Evolutionary conservation across 2,329 filamentous ascomycete genomes (phyloP), one percentile per base, ranked within the genome.

Genomic region (Incumbomyces lentus): DNA sequence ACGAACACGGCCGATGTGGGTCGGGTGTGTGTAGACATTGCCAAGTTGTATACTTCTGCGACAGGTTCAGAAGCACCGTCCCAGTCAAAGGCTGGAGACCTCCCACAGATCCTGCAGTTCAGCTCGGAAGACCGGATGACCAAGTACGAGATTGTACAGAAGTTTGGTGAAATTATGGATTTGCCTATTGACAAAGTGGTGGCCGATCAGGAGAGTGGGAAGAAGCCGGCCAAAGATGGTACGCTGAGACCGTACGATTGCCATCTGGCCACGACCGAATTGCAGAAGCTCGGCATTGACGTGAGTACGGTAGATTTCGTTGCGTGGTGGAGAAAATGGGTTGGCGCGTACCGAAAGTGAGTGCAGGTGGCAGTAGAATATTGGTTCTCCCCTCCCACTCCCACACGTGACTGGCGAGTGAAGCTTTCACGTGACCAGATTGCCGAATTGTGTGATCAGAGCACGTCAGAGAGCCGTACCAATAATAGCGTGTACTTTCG

Each of bases 1-100:
- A 94, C 88, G 6, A 92, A 92, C 61, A 94, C 87, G 0, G 82
- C 87, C 60, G 89, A 95, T 59, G 82, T 94, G 14, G 87, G 75
- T 14, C 74, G 89, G 33, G 84, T 95, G 38, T 84, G 81, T 57
- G 73, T 79, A 51, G 86, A 93, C 55, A 69, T 92, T 40, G 78
- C 84, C 1, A 72, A 71, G 51, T 81, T 84, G 58, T 92, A 89
- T 58, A 68, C 83, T 45, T 64, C 58, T 59, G 92, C 89, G 58
- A 68, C 83, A 45, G 64, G 58, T 59, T 18, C 33, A 14, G 60
- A 64, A 41, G 64, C 69, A 58, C 62, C 33, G 64, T 74, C 30
- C 65, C 68, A 33, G 68, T 75, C 32, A 67, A 71, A 42, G 62
- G 68, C 10, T 60, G 39, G 47, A 10, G 17, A 68, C 13, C 66